Conservation (phyloP, 768 basidiomycete species). For the Peribolospora baueri region DNA sequence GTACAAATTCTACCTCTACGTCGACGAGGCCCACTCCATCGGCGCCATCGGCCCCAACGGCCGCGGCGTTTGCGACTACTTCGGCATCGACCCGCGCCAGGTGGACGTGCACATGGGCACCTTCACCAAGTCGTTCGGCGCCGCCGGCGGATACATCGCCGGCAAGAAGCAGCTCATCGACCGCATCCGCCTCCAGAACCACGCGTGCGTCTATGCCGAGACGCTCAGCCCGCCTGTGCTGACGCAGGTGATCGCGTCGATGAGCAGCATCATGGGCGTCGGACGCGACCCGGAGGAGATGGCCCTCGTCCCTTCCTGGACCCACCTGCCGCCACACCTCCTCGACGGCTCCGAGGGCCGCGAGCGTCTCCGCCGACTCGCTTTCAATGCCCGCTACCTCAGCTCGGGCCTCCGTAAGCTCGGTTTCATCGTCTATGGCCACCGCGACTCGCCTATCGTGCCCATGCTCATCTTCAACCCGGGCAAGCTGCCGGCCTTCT, state of each 20-base stretch:
- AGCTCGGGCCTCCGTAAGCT: slow-evolving; percentile 61
- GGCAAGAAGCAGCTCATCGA: slow-evolving; percentile 61
- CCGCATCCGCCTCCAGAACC: slow-evolving; percentile 50
- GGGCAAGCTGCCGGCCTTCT: slow-evolving; percentile 73
- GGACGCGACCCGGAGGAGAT: slow-evolving; percentile 19
- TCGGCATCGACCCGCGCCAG: slow-evolving; percentile 48
- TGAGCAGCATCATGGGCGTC: slow-evolving; percentile 88
- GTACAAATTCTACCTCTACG: slow-evolving; percentile 94
- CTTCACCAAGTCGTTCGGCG: slow-evolving; percentile 65
- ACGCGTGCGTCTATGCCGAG: slow-evolving; percentile 69
- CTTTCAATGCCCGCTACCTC: slow-evolving; percentile 88
- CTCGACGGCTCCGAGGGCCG: slow-evolving; percentile 64
- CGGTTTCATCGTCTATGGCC: slow-evolving; percentile 90
- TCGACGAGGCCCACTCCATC: slow-evolving; percentile 94
- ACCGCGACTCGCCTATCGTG: slow-evolving; percentile 73
- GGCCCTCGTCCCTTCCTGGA: slow-evolving; percentile 11
- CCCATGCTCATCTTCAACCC: slow-evolving; percentile 78
- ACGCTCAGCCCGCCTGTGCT: slow-evolving; percentile 73
- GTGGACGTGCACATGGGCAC: slow-evolving; percentile 97
- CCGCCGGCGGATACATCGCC: slow-evolving; percentile 82
- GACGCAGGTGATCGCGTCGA: slow-evolving; percentile 69
- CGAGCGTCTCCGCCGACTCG: slow-evolving; percentile 57
- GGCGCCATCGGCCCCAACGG: slow-evolving; percentile 86
- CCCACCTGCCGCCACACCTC: slow-evolving; percentile 37
- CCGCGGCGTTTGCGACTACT: slow-evolving; percentile 87